Evolutionary conservation across 371 early-diverging fungal genomes (phyloP), one percentile per base, ranked within the genome.

Genomic region (Mortierella sp.): DNA sequence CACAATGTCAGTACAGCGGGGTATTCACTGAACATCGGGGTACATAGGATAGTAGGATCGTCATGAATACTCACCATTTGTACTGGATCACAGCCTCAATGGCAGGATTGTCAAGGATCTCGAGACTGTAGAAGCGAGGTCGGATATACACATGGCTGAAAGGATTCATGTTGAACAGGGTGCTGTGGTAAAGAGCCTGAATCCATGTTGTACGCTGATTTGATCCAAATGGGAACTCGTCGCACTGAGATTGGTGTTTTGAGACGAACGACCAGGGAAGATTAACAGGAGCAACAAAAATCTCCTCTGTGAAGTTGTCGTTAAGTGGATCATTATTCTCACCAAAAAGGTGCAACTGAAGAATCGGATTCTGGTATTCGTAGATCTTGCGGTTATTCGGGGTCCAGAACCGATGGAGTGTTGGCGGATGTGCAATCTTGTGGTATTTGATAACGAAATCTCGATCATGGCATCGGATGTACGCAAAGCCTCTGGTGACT

Each of bases 91-190:
- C 51, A 1, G 73, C 67, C 1, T 56, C 67, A 21, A 72, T 60
- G 21, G 73, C 73, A 3, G 73, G 73, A 30, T 72, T 72, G 37
- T 72, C 73, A 29, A 72, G 53, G 9, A 48, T 26, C 7, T 50
- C 37, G 2, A 59, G 18, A 15, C 18, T 43, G 9, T 37, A 37
- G 37, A 37, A 37, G 37, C 37, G 37, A 9, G 37, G 37, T 9
- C 37, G 37, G 9, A 37, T 37, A 37, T 37, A 37, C 37, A 37
- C 37, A 9, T 37, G 37, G 9, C 37, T 37, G 37, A 37, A 37
- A 9, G 37, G 37, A 9, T 37, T 37, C 37, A 37, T 37, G 37
- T 37, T 37, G 37, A 37, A 37, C 37, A 37, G 37, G 37, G 9
- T 37, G 3, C 5, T 9, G 9, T 37, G 37, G 37, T 37, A 37